phyloP scores from a whole-genome alignment of 108 stramenopile genomes.

The Parietichytrium sp. region DNA sequence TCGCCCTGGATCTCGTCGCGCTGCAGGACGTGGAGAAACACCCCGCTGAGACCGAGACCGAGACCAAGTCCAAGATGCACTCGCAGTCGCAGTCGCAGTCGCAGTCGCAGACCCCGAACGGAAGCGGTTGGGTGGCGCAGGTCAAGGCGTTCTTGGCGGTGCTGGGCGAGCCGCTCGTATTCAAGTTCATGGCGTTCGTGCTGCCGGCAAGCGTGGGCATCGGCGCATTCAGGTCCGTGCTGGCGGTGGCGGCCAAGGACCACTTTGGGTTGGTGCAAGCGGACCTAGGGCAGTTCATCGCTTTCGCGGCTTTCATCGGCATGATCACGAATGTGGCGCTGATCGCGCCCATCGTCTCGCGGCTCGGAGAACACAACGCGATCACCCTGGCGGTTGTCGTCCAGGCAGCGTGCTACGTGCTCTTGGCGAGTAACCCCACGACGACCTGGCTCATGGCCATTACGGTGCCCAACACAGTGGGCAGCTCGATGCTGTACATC shows the following conservation, averaged over 20 bases:
- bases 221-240: neutral
- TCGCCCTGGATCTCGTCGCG: neutral
- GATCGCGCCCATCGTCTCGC: neutral
- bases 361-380: neutral
- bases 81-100: neutral
- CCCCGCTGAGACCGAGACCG: too few relatives aligned
- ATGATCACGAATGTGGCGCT: neutral
- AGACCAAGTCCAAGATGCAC: neutral
- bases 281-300: neutral
- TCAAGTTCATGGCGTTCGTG: neutral
- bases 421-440: neutral
- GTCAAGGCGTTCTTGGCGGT: neutral
- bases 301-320: constrained; percentile 23
- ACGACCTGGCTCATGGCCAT: neutral
- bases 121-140: neutral
- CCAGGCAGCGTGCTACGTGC: neutral
- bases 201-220: neutral
- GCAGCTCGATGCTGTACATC: neutral
- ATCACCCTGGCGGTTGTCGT: neutral
- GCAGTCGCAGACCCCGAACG: neutral
- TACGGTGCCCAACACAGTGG: neutral
- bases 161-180: neutral
- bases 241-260: neutral
- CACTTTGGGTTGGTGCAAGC: neutral
- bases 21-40: too few relatives aligned